A percentile compares a stretch with the other conserved stretches of the same genome.
Evolutionary conservation across 2,329 filamentous ascomycete genomes (phyloP).

Genomic region (Talaromyces sp.): DNA sequence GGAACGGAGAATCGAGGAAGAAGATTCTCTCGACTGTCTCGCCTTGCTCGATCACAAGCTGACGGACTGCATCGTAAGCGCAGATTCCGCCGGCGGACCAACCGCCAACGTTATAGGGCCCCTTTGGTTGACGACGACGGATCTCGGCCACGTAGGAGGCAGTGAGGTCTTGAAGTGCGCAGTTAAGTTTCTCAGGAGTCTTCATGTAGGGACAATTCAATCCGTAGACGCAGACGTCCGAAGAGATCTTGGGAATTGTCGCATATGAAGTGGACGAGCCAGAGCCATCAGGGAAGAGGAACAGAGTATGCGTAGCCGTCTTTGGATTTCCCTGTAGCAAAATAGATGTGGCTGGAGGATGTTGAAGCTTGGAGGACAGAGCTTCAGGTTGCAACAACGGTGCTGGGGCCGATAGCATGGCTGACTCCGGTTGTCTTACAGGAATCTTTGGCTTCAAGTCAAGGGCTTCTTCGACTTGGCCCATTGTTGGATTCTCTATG

Average conservation of each 20-base stretch:
- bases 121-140: slow-evolving; percentile 45
- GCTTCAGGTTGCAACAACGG: slow-evolving; percentile 25
- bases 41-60: slow-evolving; percentile 53
- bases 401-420: slow-evolving; percentile 20
- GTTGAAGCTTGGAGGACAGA: slow-evolving; percentile 21
- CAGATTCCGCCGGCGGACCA: slow-evolving; percentile 76
- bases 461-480: slow-evolving; percentile 38
- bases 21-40: slow-evolving; percentile 59
- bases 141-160: slow-evolving; percentile 43
- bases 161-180: slow-evolving; percentile 36
- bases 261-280: slow-evolving; percentile 47
- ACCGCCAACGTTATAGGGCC: slow-evolving; percentile 64
- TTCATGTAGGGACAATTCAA: slow-evolving; percentile 46
- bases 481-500: slow-evolving; percentile 42
- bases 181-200: slow-evolving; percentile 35
- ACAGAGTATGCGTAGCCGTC: slow-evolving; percentile 40
- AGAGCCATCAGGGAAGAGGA: slow-evolving; percentile 46
- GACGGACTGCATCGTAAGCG: slow-evolving; percentile 63
- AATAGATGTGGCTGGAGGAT: slow-evolving; percentile 42
- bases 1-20: slow-evolving; percentile 64
- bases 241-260: slow-evolving; percentile 39
- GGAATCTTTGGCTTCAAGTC: slow-evolving; percentile 36
- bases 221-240: slow-evolving; percentile 43
- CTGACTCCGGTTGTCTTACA: slow-evolving; percentile 17
- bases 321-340: slow-evolving; percentile 43